Conservation (phyloP, 345 rosid species). For the Eucalyptus globulus region DNA sequence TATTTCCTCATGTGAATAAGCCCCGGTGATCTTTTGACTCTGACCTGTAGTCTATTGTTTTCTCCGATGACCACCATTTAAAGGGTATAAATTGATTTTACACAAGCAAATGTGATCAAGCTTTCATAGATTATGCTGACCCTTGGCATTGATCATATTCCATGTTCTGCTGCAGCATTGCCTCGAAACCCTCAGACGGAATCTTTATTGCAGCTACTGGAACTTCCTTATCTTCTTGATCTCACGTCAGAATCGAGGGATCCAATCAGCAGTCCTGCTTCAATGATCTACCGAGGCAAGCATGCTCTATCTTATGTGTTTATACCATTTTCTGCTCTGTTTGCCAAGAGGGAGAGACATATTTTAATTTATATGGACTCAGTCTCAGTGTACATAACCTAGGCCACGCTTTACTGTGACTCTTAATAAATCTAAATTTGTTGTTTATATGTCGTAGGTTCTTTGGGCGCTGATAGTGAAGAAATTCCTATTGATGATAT, state of each 20-base stretch:
- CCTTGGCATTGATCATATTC: neutral
- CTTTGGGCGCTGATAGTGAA: conserved; percentile 22
- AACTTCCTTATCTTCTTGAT: conserved; percentile 77
- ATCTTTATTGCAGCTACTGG: conserved; percentile 66
- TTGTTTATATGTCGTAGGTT: conserved; percentile 8
- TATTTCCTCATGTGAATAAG: neutral
- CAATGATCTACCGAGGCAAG: conserved; percentile 29
- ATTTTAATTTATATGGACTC: neutral
- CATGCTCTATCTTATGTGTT: neutral
- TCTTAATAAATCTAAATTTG: neutral
- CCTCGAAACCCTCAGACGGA: conserved; percentile 68
- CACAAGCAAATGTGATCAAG: neutral
- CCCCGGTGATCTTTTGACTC: neutral
- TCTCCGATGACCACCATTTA: neutral
- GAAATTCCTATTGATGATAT: conserved; percentile 71
- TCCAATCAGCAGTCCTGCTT: conserved; percentile 6
- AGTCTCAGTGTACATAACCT: neutral
- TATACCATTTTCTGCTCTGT: neutral
- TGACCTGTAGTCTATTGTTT: neutral
- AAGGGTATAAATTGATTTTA: neutral
- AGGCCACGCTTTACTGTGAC: neutral
- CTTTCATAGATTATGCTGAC: neutral
- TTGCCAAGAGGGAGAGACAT: neutral
- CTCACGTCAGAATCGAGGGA: conserved; percentile 22
- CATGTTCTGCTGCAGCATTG: conserved; percentile 18